Base-by-base conservation (phyloP, 2,329 filamentous ascomycete genomes). In the Verticillium dahliae region DNA sequence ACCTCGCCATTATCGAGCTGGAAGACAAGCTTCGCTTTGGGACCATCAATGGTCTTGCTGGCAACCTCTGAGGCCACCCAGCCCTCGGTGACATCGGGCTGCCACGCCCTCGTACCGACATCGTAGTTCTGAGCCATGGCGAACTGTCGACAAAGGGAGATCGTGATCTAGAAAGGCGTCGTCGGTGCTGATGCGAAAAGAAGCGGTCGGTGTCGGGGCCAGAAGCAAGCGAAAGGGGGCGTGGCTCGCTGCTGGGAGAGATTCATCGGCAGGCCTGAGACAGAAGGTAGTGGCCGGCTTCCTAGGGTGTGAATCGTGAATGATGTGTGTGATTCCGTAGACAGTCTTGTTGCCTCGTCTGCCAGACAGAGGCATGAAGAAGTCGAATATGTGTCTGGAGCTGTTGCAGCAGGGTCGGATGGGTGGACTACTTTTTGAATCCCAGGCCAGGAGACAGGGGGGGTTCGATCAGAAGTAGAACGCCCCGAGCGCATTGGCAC, bases 1-100 rank as follows among this genome's bases (percentile, higher is more conserved):
- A 97, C 94, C 86, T 97, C 92, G 77, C 92, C 95, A 85, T 92
- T 97, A 70, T 92, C 91, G 67, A 98, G 83, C 77, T 88, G 84
- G 78, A 99, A 98, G 70, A 92, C 85, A 70, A 99, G 85, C 73
- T 84, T 89, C 72, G 94, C 90, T 75, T 96, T 97, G 72, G 92
- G 85, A 65, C 92, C 95, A 73, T 95, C 84, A 67, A 91, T 80
- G 61, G 85, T 84, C 83, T 95, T 97, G 78, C 90, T 89, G 74
- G 90, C 83, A 70, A 99, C 90, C 83, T 98, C 93, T 56, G 95
- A 97, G 74, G 93, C 90, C 76, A 99, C 87, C 94, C 95, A 99
- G 79, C 95, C 95, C 78, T 99, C 94, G 65, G 91, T 91, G 75
- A 86, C 81, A 81, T 99, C 95, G 70, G 95, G 93, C 85, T 98